phyloP scores from a whole-genome alignment of 306 rosid genomes.

The Neltuma alba region DNA sequence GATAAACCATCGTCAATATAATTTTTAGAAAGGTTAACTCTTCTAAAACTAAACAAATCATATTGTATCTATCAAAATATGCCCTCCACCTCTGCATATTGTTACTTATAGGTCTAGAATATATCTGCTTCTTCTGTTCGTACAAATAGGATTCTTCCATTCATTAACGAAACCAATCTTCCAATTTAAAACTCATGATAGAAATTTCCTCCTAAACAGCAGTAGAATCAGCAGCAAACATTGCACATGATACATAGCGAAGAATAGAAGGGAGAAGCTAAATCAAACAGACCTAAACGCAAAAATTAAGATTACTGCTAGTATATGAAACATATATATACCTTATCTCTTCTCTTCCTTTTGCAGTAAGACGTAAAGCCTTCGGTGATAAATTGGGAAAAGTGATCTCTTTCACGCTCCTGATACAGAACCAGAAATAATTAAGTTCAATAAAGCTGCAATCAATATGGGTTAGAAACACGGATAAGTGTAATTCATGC shows the following conservation, averaged over 20 bases:
- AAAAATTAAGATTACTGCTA: constrained; percentile 4
- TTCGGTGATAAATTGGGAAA: constrained; percentile 91
- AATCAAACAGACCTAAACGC: constrained; percentile 8
- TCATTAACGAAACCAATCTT: not conserved
- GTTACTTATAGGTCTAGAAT: not conserved
- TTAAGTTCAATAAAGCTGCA: constrained; percentile 7
- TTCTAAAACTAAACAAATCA: not conserved
- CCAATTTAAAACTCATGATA: not conserved
- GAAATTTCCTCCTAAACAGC: not conserved
- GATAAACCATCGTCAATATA: not conserved
- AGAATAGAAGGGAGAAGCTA: constrained; percentile 11
- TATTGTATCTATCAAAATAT: not conserved
- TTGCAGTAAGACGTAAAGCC: constrained; percentile 92
- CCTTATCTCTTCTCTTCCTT: constrained; percentile 99
- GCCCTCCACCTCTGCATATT: not conserved
- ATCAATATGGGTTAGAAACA: constrained; percentile 13
- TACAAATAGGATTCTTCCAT: not conserved
- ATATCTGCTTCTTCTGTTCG: not conserved
- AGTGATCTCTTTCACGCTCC: constrained; percentile 96
- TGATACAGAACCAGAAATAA: constrained; percentile 36
- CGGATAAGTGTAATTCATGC: constrained; percentile 4
- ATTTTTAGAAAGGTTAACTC: not conserved
- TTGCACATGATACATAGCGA: not conserved
- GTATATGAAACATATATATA: constrained; percentile 21
- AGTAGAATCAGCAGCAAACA: not conserved